A percentile compares a stretch with the other conserved stretches of the same genome.
These are phyloP conservation scores for Pichia sp. DNA, from an alignment of 1,139 yeast genomes.

Conservation along the genomic window DNA sequence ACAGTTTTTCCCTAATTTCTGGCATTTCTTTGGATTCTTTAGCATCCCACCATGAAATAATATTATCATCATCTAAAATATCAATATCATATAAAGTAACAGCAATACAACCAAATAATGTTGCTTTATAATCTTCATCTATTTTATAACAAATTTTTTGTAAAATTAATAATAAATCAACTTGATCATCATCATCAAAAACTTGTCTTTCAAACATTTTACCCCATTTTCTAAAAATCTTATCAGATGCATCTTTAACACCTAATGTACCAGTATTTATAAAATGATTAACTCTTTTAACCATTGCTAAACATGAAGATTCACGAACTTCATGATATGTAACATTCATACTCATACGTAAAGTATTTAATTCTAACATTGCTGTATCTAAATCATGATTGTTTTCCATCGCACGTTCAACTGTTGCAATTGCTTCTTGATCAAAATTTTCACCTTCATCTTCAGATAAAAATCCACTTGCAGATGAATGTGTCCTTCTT, in stretches of 20 bases:
- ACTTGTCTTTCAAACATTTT: constrained; percentile 73
- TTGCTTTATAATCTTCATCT: constrained; percentile 38
- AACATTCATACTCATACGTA: constrained; percentile 96
- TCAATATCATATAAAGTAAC: constrained; percentile 73
- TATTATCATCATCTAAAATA: constrained; percentile 72
- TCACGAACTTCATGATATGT: constrained; percentile 85
- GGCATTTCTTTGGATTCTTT: constrained; percentile 40
- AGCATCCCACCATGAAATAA: constrained; percentile 74
- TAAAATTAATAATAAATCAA: constrained; percentile 60
- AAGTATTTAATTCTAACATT: constrained; percentile 79
- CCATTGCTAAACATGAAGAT: constrained; percentile 71
- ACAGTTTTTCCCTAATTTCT: constrained; percentile 51
- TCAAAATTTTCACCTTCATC: constrained; percentile 76
- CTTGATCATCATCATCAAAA: constrained; percentile 70
- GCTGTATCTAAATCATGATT: constrained; percentile 94
- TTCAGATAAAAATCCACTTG: constrained; percentile 31
- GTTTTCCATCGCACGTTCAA: constrained; percentile 83
- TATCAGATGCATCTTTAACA: constrained; percentile 67
- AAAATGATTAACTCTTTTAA: constrained; percentile 63
- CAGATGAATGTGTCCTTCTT: constrained; percentile 39
- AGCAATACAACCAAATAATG: constrained; percentile 56
- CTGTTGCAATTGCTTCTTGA: constrained; percentile 88
- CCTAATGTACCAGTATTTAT: constrained; percentile 69
- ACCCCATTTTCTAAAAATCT: constrained; percentile 78
- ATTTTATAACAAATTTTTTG: constrained; percentile 42